phyloP scores from a whole-genome alignment of 306 rosid genomes.

The Lathyrus sativus region DNA sequence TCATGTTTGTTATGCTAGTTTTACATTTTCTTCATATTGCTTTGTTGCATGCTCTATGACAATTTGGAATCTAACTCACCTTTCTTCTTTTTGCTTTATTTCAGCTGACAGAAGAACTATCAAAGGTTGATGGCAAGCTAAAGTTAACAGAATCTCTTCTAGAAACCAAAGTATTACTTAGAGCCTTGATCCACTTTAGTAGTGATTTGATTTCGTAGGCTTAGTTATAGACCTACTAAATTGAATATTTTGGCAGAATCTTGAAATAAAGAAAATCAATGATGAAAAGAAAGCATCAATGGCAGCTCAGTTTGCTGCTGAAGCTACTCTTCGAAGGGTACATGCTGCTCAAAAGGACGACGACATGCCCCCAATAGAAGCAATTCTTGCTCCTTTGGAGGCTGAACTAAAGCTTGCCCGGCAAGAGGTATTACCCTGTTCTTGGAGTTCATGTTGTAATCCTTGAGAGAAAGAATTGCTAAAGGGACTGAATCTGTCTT shows the following conservation, averaged over 20 bases:
- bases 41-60: constrained; percentile 16
- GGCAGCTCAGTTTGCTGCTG: constrained; percentile 97
- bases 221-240: constrained; percentile 28
- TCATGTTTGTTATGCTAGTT: constrained; percentile 8
- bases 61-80: constrained; percentile 37
- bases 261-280: constrained; percentile 79
- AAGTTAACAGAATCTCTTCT: constrained; percentile 88
- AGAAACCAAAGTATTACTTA: constrained; percentile 77
- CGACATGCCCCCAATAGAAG: constrained; percentile 93
- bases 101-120: constrained; percentile 85
- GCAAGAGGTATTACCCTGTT: constrained; percentile 11
- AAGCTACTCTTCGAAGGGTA: constrained; percentile 91
- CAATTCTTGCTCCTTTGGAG: constrained; percentile 22
- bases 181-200: constrained; percentile 36
- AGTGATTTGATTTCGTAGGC: constrained; percentile 8
- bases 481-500: not conserved
- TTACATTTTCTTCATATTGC: constrained; percentile 16
- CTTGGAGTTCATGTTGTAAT: constrained; percentile 7
- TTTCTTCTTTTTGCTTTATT: constrained; percentile 32
- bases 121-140: constrained; percentile 85
- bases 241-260: constrained; percentile 58
- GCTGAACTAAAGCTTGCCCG: constrained; percentile 23
- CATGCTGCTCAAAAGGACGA: constrained; percentile 93
- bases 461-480: not conserved
- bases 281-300: constrained; percentile 81